Evolutionary conservation across 2,329 filamentous ascomycete species (phyloP), one percentile per base, ranked within the genome.

Genomic region (Clonostachys byssicola): DNA sequence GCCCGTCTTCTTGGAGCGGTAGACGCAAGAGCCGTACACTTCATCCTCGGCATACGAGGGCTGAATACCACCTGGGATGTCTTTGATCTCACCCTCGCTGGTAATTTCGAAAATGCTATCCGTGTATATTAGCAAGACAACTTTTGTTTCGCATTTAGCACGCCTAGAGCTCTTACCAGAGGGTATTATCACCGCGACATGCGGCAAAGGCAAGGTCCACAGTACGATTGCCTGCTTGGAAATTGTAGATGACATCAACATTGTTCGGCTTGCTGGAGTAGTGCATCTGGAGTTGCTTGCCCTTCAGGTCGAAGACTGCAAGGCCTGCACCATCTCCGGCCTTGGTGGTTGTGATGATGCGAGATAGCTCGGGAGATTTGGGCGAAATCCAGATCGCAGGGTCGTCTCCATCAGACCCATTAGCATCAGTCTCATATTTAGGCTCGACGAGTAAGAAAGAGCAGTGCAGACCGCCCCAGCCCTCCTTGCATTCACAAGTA

Each of bases 1-100:
- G 20, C 66, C 67, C 0, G 68, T 71, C 34, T 58, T 70, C 6
- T 56, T 63, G 2, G 77, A 80, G 13, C 59, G 70, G 57, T 78
- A 80, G 23, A 67, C 68, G 51, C 72, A 80, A 7, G 75, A 79
- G 14, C 75, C 76, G 54, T 79, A 78, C 40, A 77, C 71, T 1
- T 64, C 61, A 52, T 72, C 78, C 49, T 68, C 66, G 1, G 67
- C 57, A 3, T 70, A 66, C 0, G 71, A 70, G 0, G 70, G 62
- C n/a, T 79, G 75, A 7, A 56, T 57, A 13, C 74, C 74, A 2
- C 75, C 75, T 2, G 66, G 41, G 30, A 78, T 72, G 16, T 60
- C 51, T 12, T 56, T 53, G 3, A 79, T 55, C 4, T 67, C 66
- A 7, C 75, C 76, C 14, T 73, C 71, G 6, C 63, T 55, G 0